These are phyloP conservation scores for Thozetella sp. DNA, from an alignment of 495 filamentous ascomycete species.

Conservation along the genomic window DNA sequence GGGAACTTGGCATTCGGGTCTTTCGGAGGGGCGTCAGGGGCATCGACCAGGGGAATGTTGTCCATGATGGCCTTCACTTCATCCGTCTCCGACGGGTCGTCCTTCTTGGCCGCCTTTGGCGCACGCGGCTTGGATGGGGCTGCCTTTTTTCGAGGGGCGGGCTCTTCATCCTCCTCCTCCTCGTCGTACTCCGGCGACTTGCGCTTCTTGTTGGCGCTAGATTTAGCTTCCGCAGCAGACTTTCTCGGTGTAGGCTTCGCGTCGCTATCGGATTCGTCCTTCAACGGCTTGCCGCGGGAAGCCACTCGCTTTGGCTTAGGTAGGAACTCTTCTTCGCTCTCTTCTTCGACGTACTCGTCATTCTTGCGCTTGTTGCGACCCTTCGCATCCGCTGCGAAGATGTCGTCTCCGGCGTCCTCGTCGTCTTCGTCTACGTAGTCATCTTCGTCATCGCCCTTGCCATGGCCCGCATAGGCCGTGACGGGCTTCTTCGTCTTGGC, in stretches of 20 bases:
- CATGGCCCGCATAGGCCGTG: slow-evolving; percentile 26
- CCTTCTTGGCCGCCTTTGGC: slow-evolving; percentile 59
- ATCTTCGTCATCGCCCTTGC: slow-evolving; percentile 42
- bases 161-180: slow-evolving; percentile 45
- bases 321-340: slow-evolving; percentile 57
- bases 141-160: slow-evolving; percentile 55
- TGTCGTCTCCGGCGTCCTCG: slow-evolving; percentile 71
- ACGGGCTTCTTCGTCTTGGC: slow-evolving; percentile 30
- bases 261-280: slow-evolving; percentile 45
- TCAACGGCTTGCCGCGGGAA: slow-evolving; percentile 38
- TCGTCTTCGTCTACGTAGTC: slow-evolving; percentile 61
- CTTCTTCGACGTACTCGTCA: slow-evolving; percentile 67
- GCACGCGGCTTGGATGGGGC: slow-evolving; percentile 62
- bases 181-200: slow-evolving; percentile 46
- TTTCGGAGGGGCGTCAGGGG: slow-evolving; percentile 78
- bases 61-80: slow-evolving; percentile 84
- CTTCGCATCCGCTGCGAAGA: slow-evolving; percentile 68
- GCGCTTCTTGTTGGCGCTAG: slow-evolving; percentile 39
- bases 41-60: slow-evolving; percentile 76
- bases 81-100: slow-evolving; percentile 58
- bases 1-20: slow-evolving; percentile 73
- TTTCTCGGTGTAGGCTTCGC: slow-evolving; percentile 23
- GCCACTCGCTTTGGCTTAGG: slow-evolving; percentile 49
- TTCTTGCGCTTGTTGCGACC: slow-evolving; percentile 61
- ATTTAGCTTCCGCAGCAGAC: slow-evolving; percentile 35